Evolutionary conservation across 1,284 basidiomycete genomes (phyloP), one percentile per base, ranked within the genome.

Genomic region (Ustilago crameri): DNA sequence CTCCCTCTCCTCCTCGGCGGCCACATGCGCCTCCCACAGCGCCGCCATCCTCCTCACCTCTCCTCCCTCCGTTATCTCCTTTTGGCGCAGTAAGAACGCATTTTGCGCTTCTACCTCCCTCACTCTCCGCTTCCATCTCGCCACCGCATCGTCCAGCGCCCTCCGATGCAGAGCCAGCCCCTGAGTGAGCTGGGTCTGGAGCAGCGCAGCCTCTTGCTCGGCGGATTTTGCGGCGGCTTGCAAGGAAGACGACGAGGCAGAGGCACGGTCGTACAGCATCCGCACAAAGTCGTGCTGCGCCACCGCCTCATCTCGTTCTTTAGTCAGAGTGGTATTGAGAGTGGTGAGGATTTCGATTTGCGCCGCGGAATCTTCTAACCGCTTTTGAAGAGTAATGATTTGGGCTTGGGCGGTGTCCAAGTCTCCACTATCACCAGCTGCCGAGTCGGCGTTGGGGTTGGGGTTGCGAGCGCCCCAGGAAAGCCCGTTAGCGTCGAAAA

Each of bases 261-360:
- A 64, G 1, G 70, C 70, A 2, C 55, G 54, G 37, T 68, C 64
- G 60, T 73, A 73, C 7, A 73, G 52, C 1, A 9, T 14, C 2
- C 70, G 51, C 5, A 73, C 17, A 18, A 73, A 73, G 20, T 60
- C 60, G 37, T 68, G 61, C 20, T 73, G 64, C 14, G 59, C 35
- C 17, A 32, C 32, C 4, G 35, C n/a, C 20, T 64, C 53, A 3
- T 63, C 49, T 14, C 24, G 47, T 18, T 52, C 24, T 0, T 50
- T 41, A n/a, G 42, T 35, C 3, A 14, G 23, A 2, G 49, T 52
- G 18, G 38, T 15, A 0, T 9, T 9, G 8, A 9, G 14, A n/a
- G 43, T 3, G n/a, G 22, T 17, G 17, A 61, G 45, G 0, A n/a
- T 14, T 26, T 68, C 60, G 24, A 62, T 53, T 15, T 64, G 20